Evolutionary conservation across 2,329 filamentous ascomycete species (phyloP), one percentile per base, ranked within the genome.

Genomic region (Cladosporium sp.): DNA sequence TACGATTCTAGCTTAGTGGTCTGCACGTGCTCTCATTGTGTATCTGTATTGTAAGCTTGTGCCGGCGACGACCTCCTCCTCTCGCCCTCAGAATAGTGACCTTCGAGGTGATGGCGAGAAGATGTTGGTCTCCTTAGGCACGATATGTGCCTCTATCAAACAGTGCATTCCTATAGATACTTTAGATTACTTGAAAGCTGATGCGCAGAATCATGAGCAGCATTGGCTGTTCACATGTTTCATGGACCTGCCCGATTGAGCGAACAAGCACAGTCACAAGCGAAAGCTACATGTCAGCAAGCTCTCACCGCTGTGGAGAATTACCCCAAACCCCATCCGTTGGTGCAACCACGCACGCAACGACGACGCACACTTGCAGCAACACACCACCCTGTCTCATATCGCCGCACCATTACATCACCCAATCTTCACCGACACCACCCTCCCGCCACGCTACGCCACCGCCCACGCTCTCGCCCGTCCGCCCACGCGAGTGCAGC

Each of bases 371-470:
- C 22, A 25, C 28, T 34, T n/a, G 25, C 44, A 20, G 44, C 45
- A 32, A 28, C 24, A 51, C 15, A 17, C 34, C 9, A 35, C 48
- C 17, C 42, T 22, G 39, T 54, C 20, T 45, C 51, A 45, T 32
- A 40, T 39, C 28, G 25, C 24, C 19, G 51, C 51, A 54, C 24
- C 39, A 42, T 54, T 54, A 35, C 39, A 54, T 54, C 51, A 36
- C 51, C 37, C 12, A 17, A 2, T 10, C 15, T 9, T 22, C 49
- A 35, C 51, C n/a, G 24, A 40, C 22, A 15, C 50, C 50, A 28
- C 50, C 24, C 24, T 37, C 49, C 28, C 51, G 39, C 37, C 24
- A 44, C 51, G 37, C 50, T 17, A 42, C 49, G 22, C 36, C 49
- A 52, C 48, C 48, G 48, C 48, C 17, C 47, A 45, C 42, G n/a